Conservation (phyloP, 2,329 filamentous ascomycete species). For the Knoxdaviesia proteae region DNA sequence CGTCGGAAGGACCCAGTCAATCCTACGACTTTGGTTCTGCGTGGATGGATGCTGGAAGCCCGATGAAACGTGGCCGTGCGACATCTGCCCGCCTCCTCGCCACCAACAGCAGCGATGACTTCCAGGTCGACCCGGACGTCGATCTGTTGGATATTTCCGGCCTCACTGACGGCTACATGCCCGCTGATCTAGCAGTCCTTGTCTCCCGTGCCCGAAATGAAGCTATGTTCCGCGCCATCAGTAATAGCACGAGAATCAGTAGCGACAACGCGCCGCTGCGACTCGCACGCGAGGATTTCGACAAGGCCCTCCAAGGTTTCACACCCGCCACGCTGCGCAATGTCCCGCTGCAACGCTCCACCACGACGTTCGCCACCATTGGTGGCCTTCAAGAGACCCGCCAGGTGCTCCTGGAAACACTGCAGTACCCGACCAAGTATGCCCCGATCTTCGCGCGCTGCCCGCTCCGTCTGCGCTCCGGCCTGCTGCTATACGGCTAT, state of each 20-base stretch:
- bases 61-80: slow-evolving; percentile 19
- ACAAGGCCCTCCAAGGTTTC: slow-evolving; percentile 70
- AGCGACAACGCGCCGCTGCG: slow-evolving; percentile 30
- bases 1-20: slow-evolving; percentile 28
- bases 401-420: slow-evolving; percentile 77
- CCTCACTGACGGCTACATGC: slow-evolving; percentile 94
- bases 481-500: slow-evolving; percentile 80
- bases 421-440: slow-evolving; percentile 95
- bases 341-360: slow-evolving; percentile 80
- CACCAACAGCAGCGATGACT: slow-evolving; percentile 29
- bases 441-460: slow-evolving; percentile 95
- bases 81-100: slow-evolving; percentile 3
- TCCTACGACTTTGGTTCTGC: slow-evolving; percentile 30
- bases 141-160: slow-evolving; percentile 88
- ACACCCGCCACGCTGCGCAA: slow-evolving; percentile 89
- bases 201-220: slow-evolving; percentile 79
- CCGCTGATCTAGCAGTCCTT: slow-evolving; percentile 71
- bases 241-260: slow-evolving; percentile 23
- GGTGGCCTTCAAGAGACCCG: slow-evolving; percentile 74
- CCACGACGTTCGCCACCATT: slow-evolving; percentile 80
- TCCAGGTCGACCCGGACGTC: slow-evolving; percentile 53
- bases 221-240: slow-evolving; percentile 68
- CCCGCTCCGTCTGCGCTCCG: slow-evolving; percentile 80
- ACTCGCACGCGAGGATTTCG: slow-evolving; percentile 58
- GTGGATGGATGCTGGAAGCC: slow-evolving; percentile 59